phyloP scores from a whole-genome alignment of 768 basidiomycete genomes.

The Lentinula guzmanii region DNA sequence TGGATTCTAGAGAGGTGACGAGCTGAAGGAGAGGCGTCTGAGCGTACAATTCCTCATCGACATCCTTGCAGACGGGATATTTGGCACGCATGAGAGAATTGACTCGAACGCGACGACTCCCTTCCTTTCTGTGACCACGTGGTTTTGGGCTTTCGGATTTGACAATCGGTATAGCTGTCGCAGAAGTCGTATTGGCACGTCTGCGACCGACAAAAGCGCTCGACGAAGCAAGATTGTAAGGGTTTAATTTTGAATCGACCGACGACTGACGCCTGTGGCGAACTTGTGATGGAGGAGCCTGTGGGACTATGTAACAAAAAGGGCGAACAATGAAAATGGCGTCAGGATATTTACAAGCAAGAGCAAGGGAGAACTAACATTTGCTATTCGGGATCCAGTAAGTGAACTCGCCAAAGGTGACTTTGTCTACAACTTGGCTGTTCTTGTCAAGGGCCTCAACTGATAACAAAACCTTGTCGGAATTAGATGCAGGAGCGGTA shows the following conservation, averaged over 20 bases:
- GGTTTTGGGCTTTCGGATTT: conserved; percentile 32
- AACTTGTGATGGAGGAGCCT: conserved; percentile 7
- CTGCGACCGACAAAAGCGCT: conserved; percentile 22
- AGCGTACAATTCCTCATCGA: conserved; percentile 35
- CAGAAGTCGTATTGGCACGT: conserved; percentile 31
- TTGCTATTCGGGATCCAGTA: conserved; percentile 45
- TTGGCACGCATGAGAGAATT: conserved; percentile 39
- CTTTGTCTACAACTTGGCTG: conserved; percentile 52
- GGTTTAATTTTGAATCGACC: conserved; percentile 26
- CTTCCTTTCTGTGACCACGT: conserved; percentile 24
- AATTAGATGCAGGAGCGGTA: conserved; percentile 38
- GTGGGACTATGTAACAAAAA: conserved; percentile 1
- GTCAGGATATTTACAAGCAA: not conserved
- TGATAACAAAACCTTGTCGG: conserved; percentile 45
- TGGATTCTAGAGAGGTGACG: conserved; percentile 45
- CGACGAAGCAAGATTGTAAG: conserved; percentile 15
- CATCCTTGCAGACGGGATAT: conserved; percentile 18
- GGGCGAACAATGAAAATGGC: not conserved
- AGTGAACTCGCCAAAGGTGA: conserved; percentile 67
- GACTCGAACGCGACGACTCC: conserved; percentile 35
- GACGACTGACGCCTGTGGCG: conserved; percentile 13
- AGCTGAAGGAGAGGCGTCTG: conserved; percentile 59
- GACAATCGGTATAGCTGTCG: conserved; percentile 26
- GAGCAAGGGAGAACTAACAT: conserved; percentile 8
- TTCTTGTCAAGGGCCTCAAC: conserved; percentile 57